These are phyloP conservation scores for Trifolium pratense DNA, from an alignment of 306 rosid species.

Conservation along the genomic window DNA sequence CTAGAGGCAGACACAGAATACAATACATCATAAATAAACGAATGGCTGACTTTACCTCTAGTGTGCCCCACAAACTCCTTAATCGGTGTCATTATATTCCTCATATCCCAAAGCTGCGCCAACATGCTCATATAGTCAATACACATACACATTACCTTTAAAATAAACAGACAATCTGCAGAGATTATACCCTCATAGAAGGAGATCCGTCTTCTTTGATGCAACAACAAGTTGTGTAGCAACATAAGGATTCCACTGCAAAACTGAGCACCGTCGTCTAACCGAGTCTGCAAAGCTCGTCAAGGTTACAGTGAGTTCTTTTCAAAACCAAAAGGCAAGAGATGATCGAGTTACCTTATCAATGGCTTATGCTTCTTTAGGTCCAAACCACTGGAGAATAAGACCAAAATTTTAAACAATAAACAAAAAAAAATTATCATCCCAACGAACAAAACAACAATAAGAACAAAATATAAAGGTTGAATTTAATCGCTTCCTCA, in stretches of 20 bases:
- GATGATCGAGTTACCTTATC: constrained; percentile 70
- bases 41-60: constrained; percentile 64
- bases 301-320: constrained; percentile 39
- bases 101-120: constrained; percentile 99
- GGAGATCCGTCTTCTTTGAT: constrained; percentile 95
- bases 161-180: constrained; percentile 35
- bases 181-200: constrained; percentile 72
- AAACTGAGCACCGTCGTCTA: constrained; percentile 90
- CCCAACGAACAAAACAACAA: constrained; percentile 3
- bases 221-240: constrained; percentile 98
- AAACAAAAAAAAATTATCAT: not conserved
- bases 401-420: constrained; percentile 13
- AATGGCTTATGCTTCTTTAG: constrained; percentile 98
- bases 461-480: constrained; percentile 28
- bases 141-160: constrained; percentile 29
- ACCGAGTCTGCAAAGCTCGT: constrained; percentile 89
- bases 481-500: constrained; percentile 46
- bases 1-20: constrained; percentile 14
- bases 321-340: constrained; percentile 16
- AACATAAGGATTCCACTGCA: constrained; percentile 99
- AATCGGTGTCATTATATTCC: constrained; percentile 84
- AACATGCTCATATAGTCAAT: constrained; percentile 43
- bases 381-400: constrained; percentile 86
- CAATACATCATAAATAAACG: constrained; percentile 12
- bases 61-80: constrained; percentile 93